Evolutionary conservation across 805 yeast species (phyloP), one percentile per base, ranked within the genome.

Genomic region (Zygoascus tannicola): DNA sequence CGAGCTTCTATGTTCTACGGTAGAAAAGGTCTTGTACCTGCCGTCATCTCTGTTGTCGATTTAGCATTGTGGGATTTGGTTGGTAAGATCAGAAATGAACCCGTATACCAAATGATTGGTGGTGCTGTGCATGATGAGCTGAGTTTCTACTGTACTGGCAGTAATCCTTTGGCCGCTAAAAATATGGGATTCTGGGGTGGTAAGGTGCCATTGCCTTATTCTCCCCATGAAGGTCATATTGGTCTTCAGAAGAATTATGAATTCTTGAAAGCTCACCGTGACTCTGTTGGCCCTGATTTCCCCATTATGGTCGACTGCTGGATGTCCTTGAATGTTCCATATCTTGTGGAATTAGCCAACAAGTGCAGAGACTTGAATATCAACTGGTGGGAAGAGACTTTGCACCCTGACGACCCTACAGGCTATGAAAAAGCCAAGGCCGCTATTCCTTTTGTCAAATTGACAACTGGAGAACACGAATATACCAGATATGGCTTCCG

Each of bases 381-480:
- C 55, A 71, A 71, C 60, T 71, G 76, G 76, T 70, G 68, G 58
- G 76, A 71, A 53, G 76, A 71, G 54, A 70, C 69, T 22, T 60
- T 71, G 40, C 75, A 70, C 51, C 76, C 76, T 40, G 76, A 71
- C 56, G 76, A 71, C 52, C 60, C 62, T 50, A 75, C 70, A 43
- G 75, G 75, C 4, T 71, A 64, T 52, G 70, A 67, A 14, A 62
- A 56, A 47, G 56, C 71, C 44, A 70, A 70, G 60, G 60, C 66
- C 46, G 75, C 76, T 10, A 67, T 65, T 48, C 75, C 75, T 46
- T 58, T 63, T 46, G 59, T 67, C 51, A 71, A 71, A 52, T 70
- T 70, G 63, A 71, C 75, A 46, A 71, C 76, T 35, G 76, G 75
- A 49, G 76, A 71, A 56, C 76, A 71, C 53, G 76, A 71, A 52